Conservation (phyloP, 495 filamentous ascomycete species). For the Recurvomyces mirabilis region DNA sequence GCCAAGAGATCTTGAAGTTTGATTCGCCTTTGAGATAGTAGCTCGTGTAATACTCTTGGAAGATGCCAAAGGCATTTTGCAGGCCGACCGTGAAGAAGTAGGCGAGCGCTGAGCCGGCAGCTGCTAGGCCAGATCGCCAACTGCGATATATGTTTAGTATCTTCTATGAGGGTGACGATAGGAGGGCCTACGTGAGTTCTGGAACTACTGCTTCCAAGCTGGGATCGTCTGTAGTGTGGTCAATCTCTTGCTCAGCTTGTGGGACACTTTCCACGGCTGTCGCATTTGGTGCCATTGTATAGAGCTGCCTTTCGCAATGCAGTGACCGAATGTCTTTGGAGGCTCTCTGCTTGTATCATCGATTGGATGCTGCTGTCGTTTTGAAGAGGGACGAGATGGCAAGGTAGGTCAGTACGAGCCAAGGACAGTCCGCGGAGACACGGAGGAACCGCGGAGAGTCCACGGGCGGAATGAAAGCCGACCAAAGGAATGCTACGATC, state of each 20-base stretch:
- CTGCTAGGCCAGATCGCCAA: slow-evolving; percentile 9
- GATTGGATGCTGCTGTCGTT: too few relatives aligned
- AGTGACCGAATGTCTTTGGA: slow-evolving; percentile 37
- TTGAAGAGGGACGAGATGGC: slow-evolving; percentile 27
- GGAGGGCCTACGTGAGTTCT: slow-evolving; percentile 9
- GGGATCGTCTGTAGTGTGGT: too few relatives aligned
- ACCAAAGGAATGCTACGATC: too few relatives aligned
- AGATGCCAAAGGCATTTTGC: slow-evolving; percentile 52
- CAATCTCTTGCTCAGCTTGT: too few relatives aligned
- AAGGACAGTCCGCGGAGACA: too few relatives aligned
- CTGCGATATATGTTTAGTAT: slow-evolving; percentile 4
- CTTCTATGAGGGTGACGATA: too few relatives aligned
- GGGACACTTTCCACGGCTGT: too few relatives aligned
- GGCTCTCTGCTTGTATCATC: slow-evolving; percentile 29
- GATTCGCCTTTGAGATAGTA: slow-evolving; percentile 38
- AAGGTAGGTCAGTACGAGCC: slow-evolving; percentile 5
- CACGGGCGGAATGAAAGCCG: too few relatives aligned
- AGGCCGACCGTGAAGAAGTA: slow-evolving; percentile 48
- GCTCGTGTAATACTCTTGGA: slow-evolving; percentile 48
- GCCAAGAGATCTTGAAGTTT: slow-evolving; percentile 47
- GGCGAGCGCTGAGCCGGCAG: background rate
- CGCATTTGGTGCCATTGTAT: too few relatives aligned
- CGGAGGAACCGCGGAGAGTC: too few relatives aligned
- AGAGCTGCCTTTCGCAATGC: background rate
- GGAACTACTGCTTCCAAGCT: too few relatives aligned